phyloP scores from a whole-genome alignment of 1,139 yeast genomes.

The Kodamaea sp. region DNA sequence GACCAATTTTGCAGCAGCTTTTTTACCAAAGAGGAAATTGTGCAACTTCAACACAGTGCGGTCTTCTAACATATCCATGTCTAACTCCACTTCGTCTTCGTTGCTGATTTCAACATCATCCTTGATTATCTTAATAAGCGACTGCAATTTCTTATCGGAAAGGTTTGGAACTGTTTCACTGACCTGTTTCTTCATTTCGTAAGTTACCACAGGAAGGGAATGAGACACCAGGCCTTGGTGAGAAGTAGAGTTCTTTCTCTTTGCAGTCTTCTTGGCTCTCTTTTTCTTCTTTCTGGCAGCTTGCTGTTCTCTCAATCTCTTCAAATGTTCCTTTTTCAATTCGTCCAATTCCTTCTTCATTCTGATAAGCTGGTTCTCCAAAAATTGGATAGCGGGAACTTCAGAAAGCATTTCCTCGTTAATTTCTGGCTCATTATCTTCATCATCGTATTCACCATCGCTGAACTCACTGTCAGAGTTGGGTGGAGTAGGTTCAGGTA shows the following conservation, averaged over 20 bases:
- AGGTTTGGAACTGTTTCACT: constrained; percentile 80
- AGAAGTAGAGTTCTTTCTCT: constrained; percentile 14
- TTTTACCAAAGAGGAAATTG: constrained; percentile 70
- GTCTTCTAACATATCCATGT: constrained; percentile 91
- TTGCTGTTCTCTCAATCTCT: constrained; percentile 54
- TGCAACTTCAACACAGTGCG: constrained; percentile 80
- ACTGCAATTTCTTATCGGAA: constrained; percentile 79
- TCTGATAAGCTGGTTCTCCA: constrained; percentile 81
- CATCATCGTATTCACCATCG: constrained; percentile 47
- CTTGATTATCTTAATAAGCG: constrained; percentile 81
- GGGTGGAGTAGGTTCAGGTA: constrained; percentile 58
- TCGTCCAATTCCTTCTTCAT: constrained; percentile 85
- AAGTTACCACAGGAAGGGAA: constrained; percentile 60
- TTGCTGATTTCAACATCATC: constrained; percentile 78
- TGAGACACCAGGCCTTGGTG: constrained; percentile 17
- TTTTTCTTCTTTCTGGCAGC: constrained; percentile 51
- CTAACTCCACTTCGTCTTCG: constrained; percentile 88
- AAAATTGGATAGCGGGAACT: constrained; percentile 80
- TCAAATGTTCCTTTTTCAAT: constrained; percentile 68
- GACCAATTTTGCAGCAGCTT: constrained; percentile 35
- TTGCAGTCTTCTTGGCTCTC: constrained; percentile 34
- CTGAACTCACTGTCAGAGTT: constrained; percentile 38
- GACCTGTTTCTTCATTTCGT: constrained; percentile 95
- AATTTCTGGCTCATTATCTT: constrained; percentile 67
- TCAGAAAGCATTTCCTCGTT: constrained; percentile 74